phyloP scores from a whole-genome alignment of 768 basidiomycete species.

The Amylocystis lapponica region DNA sequence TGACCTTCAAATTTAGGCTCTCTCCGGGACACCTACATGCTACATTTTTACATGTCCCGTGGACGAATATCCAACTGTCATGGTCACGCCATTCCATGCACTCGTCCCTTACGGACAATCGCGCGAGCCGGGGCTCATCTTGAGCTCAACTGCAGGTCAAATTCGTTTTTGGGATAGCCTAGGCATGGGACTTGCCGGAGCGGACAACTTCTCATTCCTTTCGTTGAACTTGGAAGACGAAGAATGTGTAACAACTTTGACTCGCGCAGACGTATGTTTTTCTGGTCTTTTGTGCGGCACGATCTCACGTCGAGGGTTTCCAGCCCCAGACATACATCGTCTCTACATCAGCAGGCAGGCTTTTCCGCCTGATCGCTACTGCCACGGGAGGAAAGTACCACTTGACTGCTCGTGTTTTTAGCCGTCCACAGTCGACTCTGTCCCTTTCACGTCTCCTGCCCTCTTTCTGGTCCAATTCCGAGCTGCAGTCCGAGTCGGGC shows the following conservation, averaged over 20 bases:
- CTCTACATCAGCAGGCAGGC: slow-evolving; percentile 60
- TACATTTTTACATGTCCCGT: slow-evolving; percentile 76
- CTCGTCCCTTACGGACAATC: slow-evolving; percentile 61
- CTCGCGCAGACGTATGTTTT: slow-evolving; percentile 54
- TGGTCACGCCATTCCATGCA: slow-evolving; percentile 42
- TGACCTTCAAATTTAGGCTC: slow-evolving; percentile 37
- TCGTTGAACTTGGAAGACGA: slow-evolving; percentile 43
- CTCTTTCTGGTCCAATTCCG: slow-evolving; percentile 37
- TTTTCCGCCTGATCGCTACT: slow-evolving; percentile 60
- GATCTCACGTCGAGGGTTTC: not conserved
- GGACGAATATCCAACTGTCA: slow-evolving; percentile 39
- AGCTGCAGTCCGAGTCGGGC: slow-evolving; percentile 41
- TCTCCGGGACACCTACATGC: slow-evolving; percentile 72
- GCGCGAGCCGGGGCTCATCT: slow-evolving; percentile 84
- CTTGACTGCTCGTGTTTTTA: slow-evolving; percentile 52
- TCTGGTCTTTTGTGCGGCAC: slow-evolving; percentile 1
- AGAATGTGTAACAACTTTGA: slow-evolving; percentile 62
- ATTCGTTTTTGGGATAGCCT: slow-evolving; percentile 88
- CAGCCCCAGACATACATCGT: slow-evolving; percentile 63
- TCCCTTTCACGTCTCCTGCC: slow-evolving; percentile 40
- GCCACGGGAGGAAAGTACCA: slow-evolving; percentile 67
- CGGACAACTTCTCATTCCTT: slow-evolving; percentile 54
- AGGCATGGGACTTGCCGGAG: slow-evolving; percentile 76
- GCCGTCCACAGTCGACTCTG: slow-evolving; percentile 43
- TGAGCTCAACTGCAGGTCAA: slow-evolving; percentile 64